Percentiles rank a stretch among this genome's conserved stretches.
These are phyloP conservation scores for Apiotrichum veenhuisii DNA, from an alignment of 1,284 basidiomycete genomes.

Conservation along the genomic window DNA sequence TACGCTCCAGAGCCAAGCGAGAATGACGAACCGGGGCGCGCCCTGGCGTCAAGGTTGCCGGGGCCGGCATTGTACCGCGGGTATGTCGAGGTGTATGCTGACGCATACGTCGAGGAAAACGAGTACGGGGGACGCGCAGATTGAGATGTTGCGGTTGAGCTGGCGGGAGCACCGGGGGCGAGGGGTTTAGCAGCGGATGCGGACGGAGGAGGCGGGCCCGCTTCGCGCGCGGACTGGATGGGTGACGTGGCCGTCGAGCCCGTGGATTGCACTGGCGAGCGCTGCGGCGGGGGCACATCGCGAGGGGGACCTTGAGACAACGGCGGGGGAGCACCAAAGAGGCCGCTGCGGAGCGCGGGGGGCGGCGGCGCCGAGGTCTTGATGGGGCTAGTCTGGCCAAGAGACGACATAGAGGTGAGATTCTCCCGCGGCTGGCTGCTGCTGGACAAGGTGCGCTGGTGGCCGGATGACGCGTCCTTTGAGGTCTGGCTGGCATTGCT, in stretches of 20 bases:
- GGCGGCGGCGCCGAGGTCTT: constrained; percentile 11
- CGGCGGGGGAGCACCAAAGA: constrained; percentile 18
- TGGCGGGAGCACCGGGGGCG: not conserved
- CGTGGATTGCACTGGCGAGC: constrained; percentile 16
- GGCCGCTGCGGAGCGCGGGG: constrained; percentile 5
- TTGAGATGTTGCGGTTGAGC: constrained; percentile 5
- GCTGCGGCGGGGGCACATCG: constrained; percentile 10
- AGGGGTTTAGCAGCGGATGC: not conserved
- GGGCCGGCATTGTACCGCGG: constrained; percentile 12
- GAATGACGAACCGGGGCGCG: not conserved
- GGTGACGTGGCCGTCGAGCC: constrained; percentile 10
- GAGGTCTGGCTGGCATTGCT: constrained; percentile 10
- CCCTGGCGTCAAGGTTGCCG: not conserved
- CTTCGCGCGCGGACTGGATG: constrained; percentile 10
- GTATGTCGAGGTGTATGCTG: constrained; percentile 17
- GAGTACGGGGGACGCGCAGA: constrained; percentile 18
- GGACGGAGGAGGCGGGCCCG: not conserved
- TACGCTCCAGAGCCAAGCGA: not conserved
- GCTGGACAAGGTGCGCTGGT: constrained; percentile 17
- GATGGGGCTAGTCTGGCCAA: constrained; percentile 17
- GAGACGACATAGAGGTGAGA: constrained; percentile 5
- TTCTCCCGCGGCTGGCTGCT: constrained; percentile 15
- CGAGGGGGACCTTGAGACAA: constrained; percentile 9
- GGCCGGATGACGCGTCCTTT: constrained; percentile 9
- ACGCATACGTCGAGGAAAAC: constrained; percentile 21